Evolutionary conservation across 345 rosid genomes (phyloP).

Genomic region (Triadica sebifera): DNA sequence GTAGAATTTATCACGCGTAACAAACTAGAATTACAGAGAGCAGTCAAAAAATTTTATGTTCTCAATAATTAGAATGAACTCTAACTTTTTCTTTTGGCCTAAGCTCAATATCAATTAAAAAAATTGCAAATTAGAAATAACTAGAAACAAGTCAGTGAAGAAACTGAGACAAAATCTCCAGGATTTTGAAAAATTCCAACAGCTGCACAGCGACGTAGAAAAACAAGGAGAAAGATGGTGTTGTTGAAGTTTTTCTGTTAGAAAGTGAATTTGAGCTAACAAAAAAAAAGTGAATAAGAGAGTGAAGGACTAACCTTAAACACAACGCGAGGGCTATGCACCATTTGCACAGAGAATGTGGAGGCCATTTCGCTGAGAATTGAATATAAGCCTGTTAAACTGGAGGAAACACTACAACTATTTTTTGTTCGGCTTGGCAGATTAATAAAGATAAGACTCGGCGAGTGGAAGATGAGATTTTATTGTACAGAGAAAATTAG

Average conservation of each 20-base stretch:
- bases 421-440: neutral
- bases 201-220: too few relatives aligned
- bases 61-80: neutral
- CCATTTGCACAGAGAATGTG: constrained; percentile 45
- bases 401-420: neutral
- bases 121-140: too few relatives aligned
- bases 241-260: neutral
- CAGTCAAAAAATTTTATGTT: neutral
- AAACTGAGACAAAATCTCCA: too few relatives aligned
- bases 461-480: neutral
- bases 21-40: neutral
- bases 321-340: constrained; percentile 38
- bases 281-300: neutral
- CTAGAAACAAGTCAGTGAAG: too few relatives aligned
- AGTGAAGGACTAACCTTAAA: constrained; percentile 41
- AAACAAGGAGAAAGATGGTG: too few relatives aligned
- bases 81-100: neutral
- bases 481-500: neutral
- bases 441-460: neutral
- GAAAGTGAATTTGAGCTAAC: neutral
- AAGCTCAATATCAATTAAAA: too few relatives aligned
- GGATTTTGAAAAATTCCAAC: too few relatives aligned
- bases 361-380: constrained; percentile 48
- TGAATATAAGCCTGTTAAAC: neutral
- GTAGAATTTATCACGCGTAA: neutral